Percentiles rank a stretch among this genome's conserved stretches.
These are phyloP conservation scores for Komagataella ulmi DNA, from an alignment of 805 yeast species.

Conservation along the genomic window DNA sequence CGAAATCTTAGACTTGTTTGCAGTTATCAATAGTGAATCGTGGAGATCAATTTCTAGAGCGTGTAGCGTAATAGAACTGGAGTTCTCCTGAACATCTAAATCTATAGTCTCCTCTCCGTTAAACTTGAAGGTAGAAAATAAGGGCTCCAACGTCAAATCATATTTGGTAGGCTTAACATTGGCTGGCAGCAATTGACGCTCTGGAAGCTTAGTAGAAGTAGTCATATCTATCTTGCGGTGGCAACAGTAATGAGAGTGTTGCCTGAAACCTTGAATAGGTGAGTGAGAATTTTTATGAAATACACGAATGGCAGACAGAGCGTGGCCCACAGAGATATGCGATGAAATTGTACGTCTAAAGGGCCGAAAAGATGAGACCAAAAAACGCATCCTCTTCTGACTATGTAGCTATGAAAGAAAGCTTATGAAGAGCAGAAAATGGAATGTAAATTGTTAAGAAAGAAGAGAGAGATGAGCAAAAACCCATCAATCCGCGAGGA, in stretches of 20 bases:
- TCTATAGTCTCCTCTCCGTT: slow-evolving; percentile 42
- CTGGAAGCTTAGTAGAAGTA: not conserved
- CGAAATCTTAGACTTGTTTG: slow-evolving; percentile 10
- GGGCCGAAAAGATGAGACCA: not conserved
- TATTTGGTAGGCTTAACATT: slow-evolving; percentile 63
- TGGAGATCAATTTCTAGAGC: slow-evolving; percentile 51
- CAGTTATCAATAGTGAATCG: slow-evolving; percentile 22
- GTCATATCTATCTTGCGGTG: not conserved
- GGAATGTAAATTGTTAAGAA: not conserved
- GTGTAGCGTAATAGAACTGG: slow-evolving; percentile 41
- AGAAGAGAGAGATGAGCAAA: not conserved
- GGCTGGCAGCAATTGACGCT: slow-evolving; percentile 37
- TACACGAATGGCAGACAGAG: not conserved
- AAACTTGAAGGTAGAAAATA: slow-evolving; percentile 44
- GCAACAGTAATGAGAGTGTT: not conserved
- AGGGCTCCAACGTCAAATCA: slow-evolving; percentile 49
- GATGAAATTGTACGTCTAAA: not conserved
- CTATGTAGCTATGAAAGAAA: not conserved
- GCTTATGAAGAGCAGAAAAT: not conserved
- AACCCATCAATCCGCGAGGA: not conserved
- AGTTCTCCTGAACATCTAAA: slow-evolving; percentile 33
- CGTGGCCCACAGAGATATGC: not conserved
- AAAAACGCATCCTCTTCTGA: not conserved
- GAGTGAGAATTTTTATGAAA: not conserved
- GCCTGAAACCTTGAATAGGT: not conserved